Evolutionary conservation across 148 eudicot species (phyloP).

Genomic region (Vaccinium myrtillus): DNA sequence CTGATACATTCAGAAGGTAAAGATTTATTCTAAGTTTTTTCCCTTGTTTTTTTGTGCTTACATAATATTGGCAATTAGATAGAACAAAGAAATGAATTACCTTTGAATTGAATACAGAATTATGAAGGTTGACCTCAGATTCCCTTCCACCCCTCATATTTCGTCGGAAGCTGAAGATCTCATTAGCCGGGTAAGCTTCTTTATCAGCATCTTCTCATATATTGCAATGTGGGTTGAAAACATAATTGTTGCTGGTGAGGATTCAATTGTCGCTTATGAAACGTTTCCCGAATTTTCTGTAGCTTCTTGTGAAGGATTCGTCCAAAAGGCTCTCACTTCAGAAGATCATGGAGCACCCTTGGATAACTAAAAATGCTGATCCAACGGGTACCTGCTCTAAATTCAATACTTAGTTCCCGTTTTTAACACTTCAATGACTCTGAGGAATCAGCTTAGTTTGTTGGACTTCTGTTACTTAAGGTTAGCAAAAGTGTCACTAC

Average conservation of each 20-base stretch:
- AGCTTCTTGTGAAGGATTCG: constrained; percentile 89
- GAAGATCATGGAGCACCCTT: constrained; percentile 75
- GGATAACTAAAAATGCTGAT: constrained; percentile 66
- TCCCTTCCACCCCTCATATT: constrained; percentile 59
- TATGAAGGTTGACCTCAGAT: constrained; percentile 69
- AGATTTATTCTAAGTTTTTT: neutral
- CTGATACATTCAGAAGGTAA: constrained; percentile 75
- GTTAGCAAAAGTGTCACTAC: neutral
- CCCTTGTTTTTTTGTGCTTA: neutral
- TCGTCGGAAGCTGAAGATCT: constrained; percentile 73
- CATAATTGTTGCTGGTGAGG: neutral
- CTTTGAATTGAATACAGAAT: constrained; percentile 40
- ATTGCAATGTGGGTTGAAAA: neutral
- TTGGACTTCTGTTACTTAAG: neutral
- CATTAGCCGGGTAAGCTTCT: constrained; percentile 54
- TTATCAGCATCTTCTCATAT: neutral
- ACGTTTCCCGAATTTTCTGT: constrained; percentile 25
- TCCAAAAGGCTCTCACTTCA: constrained; percentile 77
- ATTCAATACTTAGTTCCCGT: constrained; percentile 6
- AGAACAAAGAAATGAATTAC: neutral
- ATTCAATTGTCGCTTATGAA: neutral
- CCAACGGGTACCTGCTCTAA: constrained; percentile 42
- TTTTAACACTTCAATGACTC: neutral
- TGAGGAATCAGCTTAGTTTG: constrained; percentile 6
- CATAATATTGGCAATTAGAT: neutral